A percentile compares a stretch with the other conserved stretches of the same genome.
phyloP scores from a whole-genome alignment of 148 eudicot species.

The Vaccinium macrocarpon region DNA sequence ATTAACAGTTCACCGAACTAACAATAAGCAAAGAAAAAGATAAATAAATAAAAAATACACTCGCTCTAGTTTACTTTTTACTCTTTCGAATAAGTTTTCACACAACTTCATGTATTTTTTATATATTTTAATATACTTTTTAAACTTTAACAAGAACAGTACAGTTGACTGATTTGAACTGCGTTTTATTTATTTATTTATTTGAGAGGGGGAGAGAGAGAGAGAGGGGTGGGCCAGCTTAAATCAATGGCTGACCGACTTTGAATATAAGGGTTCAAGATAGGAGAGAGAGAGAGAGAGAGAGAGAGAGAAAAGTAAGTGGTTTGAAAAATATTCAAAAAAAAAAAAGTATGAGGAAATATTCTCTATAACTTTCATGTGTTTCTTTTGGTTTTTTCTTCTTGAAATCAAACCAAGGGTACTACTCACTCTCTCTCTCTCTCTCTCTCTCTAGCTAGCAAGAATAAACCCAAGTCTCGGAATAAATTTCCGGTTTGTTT shows the following conservation, averaged over 20 bases:
- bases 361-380: slow-evolving; percentile 33
- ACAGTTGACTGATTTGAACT: too few species aligned
- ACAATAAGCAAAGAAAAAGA: too few species aligned
- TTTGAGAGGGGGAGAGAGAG: slow-evolving; percentile 14
- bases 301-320: slow-evolving; percentile 17
- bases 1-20: too few species aligned
- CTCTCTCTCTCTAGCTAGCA: neutral
- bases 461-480: slow-evolving; percentile 19
- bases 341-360: slow-evolving; percentile 16
- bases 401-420: slow-evolving; percentile 28
- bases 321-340: slow-evolving; percentile 9
- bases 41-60: too few species aligned
- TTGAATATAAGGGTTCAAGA: slow-evolving; percentile 28
- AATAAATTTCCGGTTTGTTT: slow-evolving; percentile 16
- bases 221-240: slow-evolving; percentile 23
- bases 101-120: too few species aligned
- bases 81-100: too few species aligned
- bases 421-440: neutral
- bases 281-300: slow-evolving; percentile 21
- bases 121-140: too few species aligned
- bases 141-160: too few species aligned
- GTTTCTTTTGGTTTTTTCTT: slow-evolving; percentile 48
- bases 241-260: slow-evolving; percentile 43
- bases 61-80: too few species aligned
- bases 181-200: too few species aligned